Evolutionary conservation across 129 eudicot species (phyloP).

Genomic region (Flaveria sonorensis): DNA sequence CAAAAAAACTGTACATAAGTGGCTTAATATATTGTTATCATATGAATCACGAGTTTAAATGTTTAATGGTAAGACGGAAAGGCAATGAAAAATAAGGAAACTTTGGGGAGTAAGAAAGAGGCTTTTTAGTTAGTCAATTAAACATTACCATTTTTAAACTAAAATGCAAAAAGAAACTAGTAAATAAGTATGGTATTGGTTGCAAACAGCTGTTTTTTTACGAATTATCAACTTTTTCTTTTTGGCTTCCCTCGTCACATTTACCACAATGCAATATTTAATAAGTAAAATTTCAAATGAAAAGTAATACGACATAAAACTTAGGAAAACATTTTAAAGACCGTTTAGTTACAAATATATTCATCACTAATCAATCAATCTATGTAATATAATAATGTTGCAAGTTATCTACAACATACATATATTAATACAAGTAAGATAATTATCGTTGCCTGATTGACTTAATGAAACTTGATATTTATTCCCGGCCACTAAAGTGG

Average conservation of each 20-base stretch:
- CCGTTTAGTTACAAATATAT: background rate
- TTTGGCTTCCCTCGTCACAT: background rate
- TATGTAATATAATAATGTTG: too few relatives aligned
- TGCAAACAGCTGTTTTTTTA: conserved; percentile 16
- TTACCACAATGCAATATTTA: background rate
- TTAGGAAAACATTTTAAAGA: background rate
- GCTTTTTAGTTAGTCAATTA: background rate
- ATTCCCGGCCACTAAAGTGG: too few relatives aligned
- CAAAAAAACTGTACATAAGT: background rate
- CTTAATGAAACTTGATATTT: too few relatives aligned
- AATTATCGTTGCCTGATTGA: too few relatives aligned
- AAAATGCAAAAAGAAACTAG: background rate
- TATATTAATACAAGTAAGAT: too few relatives aligned
- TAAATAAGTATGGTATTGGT: background rate
- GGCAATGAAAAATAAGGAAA: conserved; percentile 1
- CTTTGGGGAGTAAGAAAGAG: background rate
- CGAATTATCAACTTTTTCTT: background rate
- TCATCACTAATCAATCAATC: background rate
- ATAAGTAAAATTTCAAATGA: too few relatives aligned
- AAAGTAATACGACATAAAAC: background rate
- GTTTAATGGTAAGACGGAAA: background rate
- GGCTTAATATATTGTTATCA: background rate
- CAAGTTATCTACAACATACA: too few relatives aligned
- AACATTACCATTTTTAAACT: background rate
- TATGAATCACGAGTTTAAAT: conserved; percentile 7